Base-by-base conservation (phyloP, 2,329 filamentous ascomycete genomes). In the Leptographium procerum region DNA sequence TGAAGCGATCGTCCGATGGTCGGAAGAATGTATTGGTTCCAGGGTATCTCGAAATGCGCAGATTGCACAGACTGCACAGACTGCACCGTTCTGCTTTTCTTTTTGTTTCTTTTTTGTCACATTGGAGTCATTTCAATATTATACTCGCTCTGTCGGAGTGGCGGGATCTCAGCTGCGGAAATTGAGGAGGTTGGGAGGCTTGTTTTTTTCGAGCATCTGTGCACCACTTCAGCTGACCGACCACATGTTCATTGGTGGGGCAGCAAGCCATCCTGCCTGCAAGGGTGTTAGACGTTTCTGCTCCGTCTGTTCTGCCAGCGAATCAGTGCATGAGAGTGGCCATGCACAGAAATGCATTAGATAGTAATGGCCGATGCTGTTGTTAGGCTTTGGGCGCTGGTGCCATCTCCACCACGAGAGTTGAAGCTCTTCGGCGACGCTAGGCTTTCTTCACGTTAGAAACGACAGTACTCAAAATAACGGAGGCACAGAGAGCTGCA, bases 171-270 rank as follows among this genome's bases (percentile, higher is more conserved):
- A 47, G 14, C 52, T 33, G 19, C 34, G 26, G 28, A 55, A 55
- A 55, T 31, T 55, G 53, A 26, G 53, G 53, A 33, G 53, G 53
- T 28, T 55, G 53, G 53, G 52, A 31, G 26, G 24, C 52, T 28
- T 40, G 24, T 26, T 14, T 45, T 43, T 33, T 52, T 10, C 29
- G 9, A 26, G 16, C 31, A 51, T 26, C 26, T 36, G n/a, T 22
- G 31, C 24, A 24, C 31, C 10, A 10, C 29, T 36, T 16, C 29
- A 53, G 51, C 51, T 53, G 22, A 50, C 47, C 47, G 47, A 50
- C 47, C 47, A 29, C 47, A 50, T 50, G 47, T 31, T 50, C 2
- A n/a, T 28, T 34, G 31, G 50, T 52, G 50, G 50, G 50, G 50
- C 50, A 24, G n/a, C 50, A 11, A 26, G 45, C 45, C 45, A 19